Evolutionary conservation across 495 filamentous ascomycete genomes (phyloP).

Genomic region (Aspergillus campestris): DNA sequence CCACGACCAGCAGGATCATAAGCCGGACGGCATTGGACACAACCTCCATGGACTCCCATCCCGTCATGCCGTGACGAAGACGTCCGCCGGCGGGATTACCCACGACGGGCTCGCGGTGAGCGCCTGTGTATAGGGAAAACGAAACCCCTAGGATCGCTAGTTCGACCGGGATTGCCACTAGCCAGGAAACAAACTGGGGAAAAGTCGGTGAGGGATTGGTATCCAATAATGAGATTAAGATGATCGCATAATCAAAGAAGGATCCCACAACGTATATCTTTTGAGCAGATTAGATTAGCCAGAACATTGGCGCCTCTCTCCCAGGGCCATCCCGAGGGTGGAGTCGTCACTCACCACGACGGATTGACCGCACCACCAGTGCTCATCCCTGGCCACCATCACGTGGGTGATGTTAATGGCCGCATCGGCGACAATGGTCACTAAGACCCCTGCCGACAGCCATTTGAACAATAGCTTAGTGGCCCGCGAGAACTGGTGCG

Average conservation of each 20-base stretch:
- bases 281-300: conserved; percentile 24
- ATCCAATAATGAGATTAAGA: conserved; percentile 75
- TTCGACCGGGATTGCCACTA: conserved; percentile 58
- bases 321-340: not conserved
- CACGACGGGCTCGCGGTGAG: conserved; percentile 51
- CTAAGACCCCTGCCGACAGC: conserved; percentile 55
- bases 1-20: conserved; percentile 47
- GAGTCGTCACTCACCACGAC: conserved; percentile 57
- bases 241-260: conserved; percentile 62
- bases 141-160: conserved; percentile 57
- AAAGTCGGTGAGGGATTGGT: conserved; percentile 63
- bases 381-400: conserved; percentile 50
- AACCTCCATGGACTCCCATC: conserved; percentile 60
- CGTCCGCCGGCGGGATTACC: conserved; percentile 41
- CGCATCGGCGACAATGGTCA: conserved; percentile 68
- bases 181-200: conserved; percentile 69
- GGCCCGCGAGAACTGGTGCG: conserved; percentile 46
- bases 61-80: conserved; percentile 43
- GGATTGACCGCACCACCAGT: conserved; percentile 89
- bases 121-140: conserved; percentile 49
- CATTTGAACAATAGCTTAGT: conserved; percentile 65
- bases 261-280: conserved; percentile 78
- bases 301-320: not conserved
- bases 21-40: conserved; percentile 51
- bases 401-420: conserved; percentile 70